Percentiles rank a stretch among this genome's conserved stretches.
These are phyloP conservation scores for Trichoderma simmonsii DNA, from an alignment of 2,329 filamentous ascomycete genomes.

Conservation along the genomic window DNA sequence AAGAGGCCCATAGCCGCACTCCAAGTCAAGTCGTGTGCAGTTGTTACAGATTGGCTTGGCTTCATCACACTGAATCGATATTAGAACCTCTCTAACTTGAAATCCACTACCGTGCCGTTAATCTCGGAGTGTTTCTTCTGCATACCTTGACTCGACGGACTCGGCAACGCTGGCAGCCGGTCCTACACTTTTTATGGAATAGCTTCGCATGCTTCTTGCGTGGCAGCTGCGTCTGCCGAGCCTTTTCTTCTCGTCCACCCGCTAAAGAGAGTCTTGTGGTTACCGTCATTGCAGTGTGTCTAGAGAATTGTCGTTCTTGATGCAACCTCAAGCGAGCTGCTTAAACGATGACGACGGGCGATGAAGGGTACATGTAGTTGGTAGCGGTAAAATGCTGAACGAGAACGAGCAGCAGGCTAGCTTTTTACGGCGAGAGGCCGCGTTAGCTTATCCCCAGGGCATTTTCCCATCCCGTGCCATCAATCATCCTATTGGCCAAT, in stretches of 20 bases:
- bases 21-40: conserved; percentile 21
- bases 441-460: neutral
- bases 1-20: conserved; percentile 21
- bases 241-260: neutral
- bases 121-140: neutral
- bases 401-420: conserved; percentile 3
- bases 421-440: neutral
- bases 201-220: conserved; percentile 20
- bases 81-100: neutral
- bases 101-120: neutral
- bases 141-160: conserved; percentile 25
- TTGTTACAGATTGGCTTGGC: conserved; percentile 24
- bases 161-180: conserved; percentile 25
- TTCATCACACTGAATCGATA: conserved; percentile 23
- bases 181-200: conserved; percentile 27
- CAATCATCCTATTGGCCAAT: neutral
- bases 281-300: neutral
- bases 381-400: neutral
- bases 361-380: neutral
- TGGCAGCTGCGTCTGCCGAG: neutral
- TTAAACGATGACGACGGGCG: conserved; percentile 1
- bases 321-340: neutral
- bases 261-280: neutral
- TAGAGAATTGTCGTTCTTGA: neutral
- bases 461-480: neutral